Percentiles rank a stretch among this genome's conserved stretches.
phyloP scores from a whole-genome alignment of 805 yeast species.

The Saccharomycopsis synnaedendra region DNA sequence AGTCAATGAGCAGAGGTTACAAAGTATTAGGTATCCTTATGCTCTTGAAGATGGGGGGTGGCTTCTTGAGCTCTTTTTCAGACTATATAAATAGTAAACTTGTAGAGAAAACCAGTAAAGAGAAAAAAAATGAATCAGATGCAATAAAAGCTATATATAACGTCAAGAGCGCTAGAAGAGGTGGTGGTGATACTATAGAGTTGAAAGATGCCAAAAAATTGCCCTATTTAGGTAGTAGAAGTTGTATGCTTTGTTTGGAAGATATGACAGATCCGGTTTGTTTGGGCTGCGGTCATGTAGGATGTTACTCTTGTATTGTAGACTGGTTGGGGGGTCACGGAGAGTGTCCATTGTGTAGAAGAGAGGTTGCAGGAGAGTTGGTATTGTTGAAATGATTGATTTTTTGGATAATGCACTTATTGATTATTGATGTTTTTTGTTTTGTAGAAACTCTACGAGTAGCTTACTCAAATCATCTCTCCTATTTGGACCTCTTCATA shows the following conservation, averaged over 20 bases:
- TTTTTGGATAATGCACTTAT: too few species aligned
- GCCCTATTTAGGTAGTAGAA: constrained; percentile 56
- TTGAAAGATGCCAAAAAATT: constrained; percentile 45
- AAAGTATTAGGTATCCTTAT: constrained; percentile 43
- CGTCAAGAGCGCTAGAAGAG: constrained; percentile 4
- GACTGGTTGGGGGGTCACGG: constrained; percentile 84
- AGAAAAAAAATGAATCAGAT: constrained; percentile 11
- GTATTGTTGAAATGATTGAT: constrained; percentile 10
- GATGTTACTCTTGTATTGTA: constrained; percentile 84
- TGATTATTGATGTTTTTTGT: neutral
- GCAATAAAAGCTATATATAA: constrained; percentile 9
- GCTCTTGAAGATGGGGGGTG: constrained; percentile 5
- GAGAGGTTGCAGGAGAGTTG: constrained; percentile 36
- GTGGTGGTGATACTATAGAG: constrained; percentile 27
- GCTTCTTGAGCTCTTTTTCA: neutral
- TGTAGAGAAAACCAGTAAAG: constrained; percentile 1
- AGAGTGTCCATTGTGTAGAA: constrained; percentile 90
- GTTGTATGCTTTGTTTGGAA: constrained; percentile 81
- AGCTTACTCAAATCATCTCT: neutral
- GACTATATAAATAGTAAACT: neutral
- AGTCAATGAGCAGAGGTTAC: constrained; percentile 31
- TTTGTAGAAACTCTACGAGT: neutral
- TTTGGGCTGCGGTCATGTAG: constrained; percentile 85
- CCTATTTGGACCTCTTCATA: too few species aligned
- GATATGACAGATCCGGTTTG: constrained; percentile 74